Percentiles rank a stretch among this genome's conserved stretches.
phyloP scores from a whole-genome alignment of 345 rosid genomes.

The Populus tremula region DNA sequence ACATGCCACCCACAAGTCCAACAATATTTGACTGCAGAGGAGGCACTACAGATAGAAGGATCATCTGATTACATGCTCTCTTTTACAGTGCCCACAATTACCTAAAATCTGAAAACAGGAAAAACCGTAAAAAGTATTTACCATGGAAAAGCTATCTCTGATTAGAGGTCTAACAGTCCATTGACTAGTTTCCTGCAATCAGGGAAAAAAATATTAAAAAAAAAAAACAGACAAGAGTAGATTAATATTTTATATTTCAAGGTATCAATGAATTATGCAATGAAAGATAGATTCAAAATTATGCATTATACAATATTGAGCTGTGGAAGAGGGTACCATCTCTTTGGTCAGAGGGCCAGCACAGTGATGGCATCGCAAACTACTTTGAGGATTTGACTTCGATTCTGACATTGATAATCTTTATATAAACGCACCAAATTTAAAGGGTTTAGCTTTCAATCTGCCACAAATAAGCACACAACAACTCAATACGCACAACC shows the following conservation, averaged over 20 bases:
- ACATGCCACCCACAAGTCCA: background rate
- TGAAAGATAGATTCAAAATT: too few relatives aligned
- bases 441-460: background rate
- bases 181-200: slow-evolving; percentile 70
- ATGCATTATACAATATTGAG: background rate
- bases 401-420: slow-evolving; percentile 40
- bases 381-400: slow-evolving; percentile 18
- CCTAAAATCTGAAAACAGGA: background rate
- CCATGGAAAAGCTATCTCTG: slow-evolving; percentile 94
- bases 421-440: background rate
- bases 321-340: slow-evolving; percentile 40
- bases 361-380: slow-evolving; percentile 71
- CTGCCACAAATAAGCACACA: background rate
- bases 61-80: too few relatives aligned
- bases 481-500: background rate
- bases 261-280: background rate
- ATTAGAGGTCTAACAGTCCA: slow-evolving; percentile 81
- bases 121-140: slow-evolving; percentile 16
- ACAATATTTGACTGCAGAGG: too few relatives aligned
- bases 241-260: slow-evolving; percentile 4
- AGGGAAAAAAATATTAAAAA: background rate
- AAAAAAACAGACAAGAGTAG: background rate
- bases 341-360: slow-evolving; percentile 84
- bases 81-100: too few relatives aligned
- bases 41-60: background rate